Evolutionary conservation across 129 eudicot species (phyloP), one percentile per base, ranked within the genome.

Genomic region (Centella asiatica): DNA sequence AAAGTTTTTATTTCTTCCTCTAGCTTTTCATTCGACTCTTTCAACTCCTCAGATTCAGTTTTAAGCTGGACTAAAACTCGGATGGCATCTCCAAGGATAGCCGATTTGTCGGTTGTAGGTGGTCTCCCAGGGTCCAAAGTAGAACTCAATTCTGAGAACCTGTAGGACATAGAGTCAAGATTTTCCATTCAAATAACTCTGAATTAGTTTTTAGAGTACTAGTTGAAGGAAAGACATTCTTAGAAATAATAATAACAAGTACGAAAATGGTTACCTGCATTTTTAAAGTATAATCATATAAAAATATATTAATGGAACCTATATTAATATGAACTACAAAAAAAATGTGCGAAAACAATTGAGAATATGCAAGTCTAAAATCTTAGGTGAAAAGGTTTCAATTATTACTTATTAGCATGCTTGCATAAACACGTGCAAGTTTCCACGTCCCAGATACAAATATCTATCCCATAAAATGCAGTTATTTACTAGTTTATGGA

Each of bases 41-140:
- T 74, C 71, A 59, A 81, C 44, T 86, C 90, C 24, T 77, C 64
- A 23, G 83, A 72, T 81, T 90, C 95, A 68, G 85, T 50, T 74
- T 70, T 81, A 15, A 86, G 87, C 79, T 90, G 95, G 70, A 83
- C 77, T 56, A 90, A 58, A 75, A 79, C 85, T 68, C 89, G 79
- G 36, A 86, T 81, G 63, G 97, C 82, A 79, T 90, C 95, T 50
- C 80, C 77, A 44, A 90, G 81, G 68, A 86, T 79, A 29, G 87
- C 94, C 75, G 78, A 58, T 48, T 90, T 90, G 81, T 90, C 97
- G 19, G 78, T 68, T 73, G 66, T 81, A 46, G 83, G 81, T 72
- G 87, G 89, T 67, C 94, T 81, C 57, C 75, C 95, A 53, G 97
- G 97, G 55, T 86, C 97, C 79, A 90, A 65, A 27, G 75, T 64